Evolutionary conservation across 495 filamentous ascomycete species (phyloP), one percentile per base, ranked within the genome.

Genomic region (Bacidia gigantensis): DNA sequence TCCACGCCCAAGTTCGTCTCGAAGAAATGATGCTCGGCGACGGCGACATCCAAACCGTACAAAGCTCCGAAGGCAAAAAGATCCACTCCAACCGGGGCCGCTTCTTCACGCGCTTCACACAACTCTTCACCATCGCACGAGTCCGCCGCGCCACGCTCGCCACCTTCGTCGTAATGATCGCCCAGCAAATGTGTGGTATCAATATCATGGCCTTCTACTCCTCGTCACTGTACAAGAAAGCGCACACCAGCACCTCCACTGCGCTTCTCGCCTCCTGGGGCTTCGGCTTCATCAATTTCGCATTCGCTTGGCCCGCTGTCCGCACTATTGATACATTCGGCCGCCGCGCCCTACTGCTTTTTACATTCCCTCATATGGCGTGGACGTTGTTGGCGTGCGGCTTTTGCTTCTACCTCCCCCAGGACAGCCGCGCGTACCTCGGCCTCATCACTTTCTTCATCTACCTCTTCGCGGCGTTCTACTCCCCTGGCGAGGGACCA

Each of bases 181-280:
- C 75, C 1, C 78, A 82, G 62, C 76, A 80, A 59, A 74, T 79
- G 71, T 77, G 74, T 52, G 75, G 73, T 55, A 58, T 79, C 57
- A 83, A 82, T 54, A 79, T 83, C 50, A 81, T 82, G 52, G 80
- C 81, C 9, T 88, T 84, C 64, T 88, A 87, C 60, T 80, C 74
- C 0, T 77, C 79, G 0, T 71, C 75, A 22, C 78, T 86, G 51
- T 87, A 86, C 64, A 50, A 64, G 3, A 53, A 82, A 0, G 78
- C 79, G 20, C 73, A 76, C 22, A 66, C 69, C 40, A 58, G 50
- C 20, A 62, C 62, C 12, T 63, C 62, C 24, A 55, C 62, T 9
- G 71, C 77, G 26, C 65, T 80, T 21, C 62, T 77, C 14, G 76
- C 74, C 5, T 77, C 76, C 3, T 75, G 69, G 54, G 77, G 77